Percentiles rank a stretch among this genome's conserved stretches.
Conservation (phyloP, 148 eudicot species). For the Fagopyrum esculentum region DNA sequence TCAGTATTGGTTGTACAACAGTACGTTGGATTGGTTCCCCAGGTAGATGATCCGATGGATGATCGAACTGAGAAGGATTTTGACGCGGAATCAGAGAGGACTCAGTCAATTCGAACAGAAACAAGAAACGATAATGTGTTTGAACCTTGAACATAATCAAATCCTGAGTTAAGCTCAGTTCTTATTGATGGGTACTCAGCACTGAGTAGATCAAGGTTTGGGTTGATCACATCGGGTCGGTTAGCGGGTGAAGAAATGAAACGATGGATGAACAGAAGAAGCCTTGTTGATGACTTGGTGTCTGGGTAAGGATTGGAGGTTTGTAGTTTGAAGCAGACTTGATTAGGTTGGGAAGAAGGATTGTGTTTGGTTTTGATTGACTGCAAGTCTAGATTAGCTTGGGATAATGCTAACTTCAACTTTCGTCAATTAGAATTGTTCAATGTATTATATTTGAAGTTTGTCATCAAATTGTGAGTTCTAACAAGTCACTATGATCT, state of each 20-base stretch:
- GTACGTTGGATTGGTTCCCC: slow-evolving; percentile 37
- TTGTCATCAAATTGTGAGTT: too few relatives aligned
- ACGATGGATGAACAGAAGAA: background rate
- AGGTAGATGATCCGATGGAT: slow-evolving; percentile 19
- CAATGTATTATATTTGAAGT: too few relatives aligned
- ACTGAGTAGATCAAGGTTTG: too few relatives aligned
- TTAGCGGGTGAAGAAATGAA: background rate
- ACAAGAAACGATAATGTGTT: background rate
- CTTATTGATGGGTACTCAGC: background rate
- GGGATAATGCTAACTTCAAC: too few relatives aligned
- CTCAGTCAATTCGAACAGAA: background rate
- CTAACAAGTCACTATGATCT: too few relatives aligned
- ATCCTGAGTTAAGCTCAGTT: background rate
- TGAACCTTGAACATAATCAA: background rate
- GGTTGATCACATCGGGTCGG: background rate
- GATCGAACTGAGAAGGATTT: background rate
- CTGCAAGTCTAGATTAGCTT: too few relatives aligned
- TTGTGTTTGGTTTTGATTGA: too few relatives aligned
- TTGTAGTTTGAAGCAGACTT: too few relatives aligned
- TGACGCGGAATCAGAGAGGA: background rate
- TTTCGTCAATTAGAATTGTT: too few relatives aligned
- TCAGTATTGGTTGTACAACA: slow-evolving; percentile 73
- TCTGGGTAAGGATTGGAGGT: too few relatives aligned
- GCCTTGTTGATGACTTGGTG: background rate
- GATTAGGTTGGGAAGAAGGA: too few relatives aligned